A percentile compares a stretch with the other conserved stretches of the same genome.
Evolutionary conservation across 371 early-diverging fungal genomes (phyloP).

Genomic region (Nematocida displodere): DNA sequence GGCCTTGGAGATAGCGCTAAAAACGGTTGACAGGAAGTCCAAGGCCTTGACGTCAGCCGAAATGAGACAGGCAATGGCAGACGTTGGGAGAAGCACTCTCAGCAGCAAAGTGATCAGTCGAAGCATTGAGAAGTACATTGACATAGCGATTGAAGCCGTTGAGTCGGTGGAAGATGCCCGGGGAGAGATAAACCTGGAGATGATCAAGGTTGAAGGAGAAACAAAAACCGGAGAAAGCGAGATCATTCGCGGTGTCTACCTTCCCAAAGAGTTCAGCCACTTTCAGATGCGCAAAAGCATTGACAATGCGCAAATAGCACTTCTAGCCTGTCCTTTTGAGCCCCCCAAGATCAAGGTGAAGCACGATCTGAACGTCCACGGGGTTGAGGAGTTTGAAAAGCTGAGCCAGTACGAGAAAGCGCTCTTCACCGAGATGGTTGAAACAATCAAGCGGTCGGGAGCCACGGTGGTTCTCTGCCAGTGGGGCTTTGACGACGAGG

Average conservation of each 20-base stretch:
- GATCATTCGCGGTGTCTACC: conserved; percentile 88
- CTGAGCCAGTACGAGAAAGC: conserved; percentile 86
- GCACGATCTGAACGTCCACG: conserved; percentile 91
- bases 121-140: conserved; percentile 76
- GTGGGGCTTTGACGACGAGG: conserved; percentile 99
- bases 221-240: conserved; percentile 81
- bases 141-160: conserved; percentile 84
- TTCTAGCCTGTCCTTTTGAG: conserved; percentile 98
- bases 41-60: conserved; percentile 72
- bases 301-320: conserved; percentile 86
- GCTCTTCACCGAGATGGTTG: conserved; percentile 91
- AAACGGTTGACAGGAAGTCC: conserved; percentile 78
- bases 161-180: conserved; percentile 89
- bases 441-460: conserved; percentile 84
- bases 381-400: conserved; percentile 89
- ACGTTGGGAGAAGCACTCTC: conserved; percentile 90
- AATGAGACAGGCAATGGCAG: conserved; percentile 68
- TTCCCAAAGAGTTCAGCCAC: conserved; percentile 98
- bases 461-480: conserved; percentile 97
- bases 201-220: conserved; percentile 96
- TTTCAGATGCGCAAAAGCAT: conserved; percentile 96
- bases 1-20: conserved; percentile 82
- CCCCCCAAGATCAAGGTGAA: conserved; percentile 99
- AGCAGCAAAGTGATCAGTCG: conserved; percentile 90
- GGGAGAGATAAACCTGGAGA: conserved; percentile 97